Base-by-base conservation (phyloP, 352 stramenopile genomes). In the Pythium chondricola region DNA sequence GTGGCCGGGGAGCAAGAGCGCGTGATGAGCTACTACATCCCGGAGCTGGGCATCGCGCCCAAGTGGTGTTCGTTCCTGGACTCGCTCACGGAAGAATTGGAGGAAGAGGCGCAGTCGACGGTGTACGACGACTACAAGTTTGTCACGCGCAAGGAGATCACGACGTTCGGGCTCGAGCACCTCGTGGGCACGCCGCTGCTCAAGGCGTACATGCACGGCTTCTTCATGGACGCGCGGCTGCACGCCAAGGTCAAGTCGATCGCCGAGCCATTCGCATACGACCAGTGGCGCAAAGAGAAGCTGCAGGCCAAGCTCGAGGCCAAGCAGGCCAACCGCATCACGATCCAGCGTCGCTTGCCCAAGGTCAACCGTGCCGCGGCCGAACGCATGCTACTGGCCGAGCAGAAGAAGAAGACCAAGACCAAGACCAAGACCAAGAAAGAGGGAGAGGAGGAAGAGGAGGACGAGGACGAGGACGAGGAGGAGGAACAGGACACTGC, bases 61-160 rank as follows among this genome's bases (percentile, higher is more conserved):
- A 90, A 97, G 54, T 99, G 97, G 97, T 99, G 95, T 62, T 98
- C 93, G 30, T 99, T 99, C 80, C 72, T 99, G 20, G 97, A 99
- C 59, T 98, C 92, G 48, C 88, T 99, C 20, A 99, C 97, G 0
- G 97, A 99, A 64, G 97, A 99, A 69, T 72, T 99, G 2, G 97
- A 99, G 62, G 96, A 99, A 70, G 84, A 95, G 48, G 80, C 93
- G 52, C 83, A 91, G 48, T 73, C 90, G 57, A 96, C 79, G 8
- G 85, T 99, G 3, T 99, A 98, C 68, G 96, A 99, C 52, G 97
- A 99, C 72, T 99, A 98, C 75, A 98, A 98, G 65, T 99, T 99
- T 69, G 85, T 99, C 17, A 98, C 94, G 21, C 74, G 86, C 10
- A 63, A 94, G 11, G 95, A 99, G 63, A 80, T 99, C 29, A 75